Evolutionary conservation across 2,329 filamentous ascomycete species (phyloP), one percentile per base, ranked within the genome.

Genomic region (Tolypocladium endophyticum): DNA sequence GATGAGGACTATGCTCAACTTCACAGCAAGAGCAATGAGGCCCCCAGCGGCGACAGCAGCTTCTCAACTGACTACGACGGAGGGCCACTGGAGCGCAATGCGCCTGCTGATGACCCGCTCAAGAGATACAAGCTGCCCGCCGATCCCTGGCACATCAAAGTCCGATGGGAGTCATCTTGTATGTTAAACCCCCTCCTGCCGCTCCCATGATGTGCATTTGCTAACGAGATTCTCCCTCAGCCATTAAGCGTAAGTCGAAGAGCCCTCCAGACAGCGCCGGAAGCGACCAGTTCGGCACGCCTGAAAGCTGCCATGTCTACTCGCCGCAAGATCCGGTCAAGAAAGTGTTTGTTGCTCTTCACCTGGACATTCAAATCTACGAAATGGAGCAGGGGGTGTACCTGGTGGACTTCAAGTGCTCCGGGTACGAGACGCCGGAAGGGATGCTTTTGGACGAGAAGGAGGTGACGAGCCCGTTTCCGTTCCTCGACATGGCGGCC

Each of bases 341-440:
- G 56, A 76, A 74, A 58, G 85, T 91, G 64, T 88, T 89, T 59
- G 86, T 95, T n/a, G 93, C 89, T 71, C 88, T 97, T 69, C 94
- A 96, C 71, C 86, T 99, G 71, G 92, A 96, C 65, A 97, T 99
- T 64, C 94, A 97, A 72, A 87, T 97, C 57, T 97, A 97, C 74
- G 88, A 92, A 70, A 92, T 97, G 79, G 93, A 97, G 72, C 86
- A 87, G 60, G 88, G 90, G 59, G 93, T 94, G 65, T 97, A 93
- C 73, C 87, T 99, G 63, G 94, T 99, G 56, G 94, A 99, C 73
- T 99, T 99, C 80, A 97, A 97, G 72, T 97, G 93, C 72, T 92
- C 94, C 18, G 94, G 94, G 25, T 99, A 99, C 75, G 94, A 99
- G 76, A 90, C 82, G 55, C 70, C 79, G 16, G 80, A 94, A 59